A percentile compares a stretch with the other conserved stretches of the same genome.
Conservation (phyloP, 495 filamentous ascomycete species). For the Friedmanniomyces simplex region DNA sequence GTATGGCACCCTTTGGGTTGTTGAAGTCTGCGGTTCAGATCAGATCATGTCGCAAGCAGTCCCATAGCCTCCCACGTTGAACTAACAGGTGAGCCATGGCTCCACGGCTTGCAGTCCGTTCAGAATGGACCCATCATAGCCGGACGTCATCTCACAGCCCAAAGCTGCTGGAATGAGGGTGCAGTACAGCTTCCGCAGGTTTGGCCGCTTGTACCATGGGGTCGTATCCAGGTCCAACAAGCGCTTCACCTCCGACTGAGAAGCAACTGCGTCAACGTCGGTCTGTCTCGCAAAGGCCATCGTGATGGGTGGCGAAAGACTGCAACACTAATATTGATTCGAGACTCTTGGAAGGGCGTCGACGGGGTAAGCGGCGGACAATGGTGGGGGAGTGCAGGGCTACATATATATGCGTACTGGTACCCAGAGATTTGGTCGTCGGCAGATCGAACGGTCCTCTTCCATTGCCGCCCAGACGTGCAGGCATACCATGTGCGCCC, state of each 20-base stretch:
- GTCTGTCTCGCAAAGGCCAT: conserved; percentile 13
- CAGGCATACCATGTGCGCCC: too few relatives aligned
- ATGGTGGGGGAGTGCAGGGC: neutral
- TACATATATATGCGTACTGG: neutral
- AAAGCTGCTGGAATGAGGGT: conserved; percentile 54
- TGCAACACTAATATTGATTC: too few relatives aligned
- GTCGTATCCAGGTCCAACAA: conserved; percentile 45
- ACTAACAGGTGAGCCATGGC: conserved; percentile 46
- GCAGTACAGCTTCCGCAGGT: conserved; percentile 51
- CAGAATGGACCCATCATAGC: conserved; percentile 63
- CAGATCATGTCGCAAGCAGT: conserved; percentile 21
- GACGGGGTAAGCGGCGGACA: neutral
- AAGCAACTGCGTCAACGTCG: conserved; percentile 31
- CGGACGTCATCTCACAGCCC: conserved; percentile 61
- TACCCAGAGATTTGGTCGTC: too few relatives aligned
- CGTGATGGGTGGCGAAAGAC: neutral
- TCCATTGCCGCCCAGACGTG: too few relatives aligned
- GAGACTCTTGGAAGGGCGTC: neutral
- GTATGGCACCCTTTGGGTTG: conserved; percentile 30
- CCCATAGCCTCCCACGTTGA: conserved; percentile 24
- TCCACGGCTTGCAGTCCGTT: conserved; percentile 55
- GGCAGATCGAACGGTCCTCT: too few relatives aligned
- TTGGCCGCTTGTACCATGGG: conserved; percentile 53
- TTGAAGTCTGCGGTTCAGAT: conserved; percentile 31
- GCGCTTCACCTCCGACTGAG: conserved; percentile 35